These are phyloP conservation scores for Colletotrichum abscissum DNA, from an alignment of 2,329 filamentous ascomycete species.

Conservation along the genomic window DNA sequence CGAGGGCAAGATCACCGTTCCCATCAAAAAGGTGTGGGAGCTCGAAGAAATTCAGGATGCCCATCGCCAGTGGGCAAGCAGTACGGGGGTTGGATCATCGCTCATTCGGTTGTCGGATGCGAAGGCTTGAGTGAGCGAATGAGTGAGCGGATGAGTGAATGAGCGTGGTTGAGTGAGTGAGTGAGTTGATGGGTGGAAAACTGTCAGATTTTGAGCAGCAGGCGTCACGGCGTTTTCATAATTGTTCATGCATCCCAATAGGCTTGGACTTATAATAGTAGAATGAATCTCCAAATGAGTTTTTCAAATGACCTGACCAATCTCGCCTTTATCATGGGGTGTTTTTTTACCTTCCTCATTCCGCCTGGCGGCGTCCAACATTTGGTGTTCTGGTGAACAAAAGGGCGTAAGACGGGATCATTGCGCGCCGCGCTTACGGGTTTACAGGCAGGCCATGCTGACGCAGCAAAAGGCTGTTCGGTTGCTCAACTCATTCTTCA, in stretches of 20 bases:
- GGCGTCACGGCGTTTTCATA: neutral
- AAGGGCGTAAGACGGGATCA: neutral
- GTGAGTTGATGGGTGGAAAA: neutral
- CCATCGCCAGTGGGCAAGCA: conserved; percentile 49
- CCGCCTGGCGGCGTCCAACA: neutral
- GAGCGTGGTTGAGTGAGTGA: neutral
- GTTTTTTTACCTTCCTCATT: conserved; percentile 3
- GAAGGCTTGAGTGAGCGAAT: neutral
- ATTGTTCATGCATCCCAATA: neutral
- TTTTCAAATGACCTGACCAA: neutral
- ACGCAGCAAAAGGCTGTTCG: neutral
- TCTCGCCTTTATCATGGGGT: neutral
- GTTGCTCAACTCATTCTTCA: neutral
- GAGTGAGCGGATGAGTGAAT: neutral
- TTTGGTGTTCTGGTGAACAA: neutral
- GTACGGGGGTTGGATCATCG: conserved; percentile 48
- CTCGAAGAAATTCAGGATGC: conserved; percentile 52
- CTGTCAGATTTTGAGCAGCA: neutral
- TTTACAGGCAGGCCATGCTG: conserved; percentile 12
- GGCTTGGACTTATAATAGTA: neutral
- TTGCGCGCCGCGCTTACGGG: neutral
- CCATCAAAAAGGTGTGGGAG: conserved; percentile 53
- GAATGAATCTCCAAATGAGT: neutral
- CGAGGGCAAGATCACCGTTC: conserved; percentile 46
- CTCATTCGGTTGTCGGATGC: conserved; percentile 43